Conservation (phyloP, 192 early-diverging fungal species). For the Allomyces arbusculus region DNA sequence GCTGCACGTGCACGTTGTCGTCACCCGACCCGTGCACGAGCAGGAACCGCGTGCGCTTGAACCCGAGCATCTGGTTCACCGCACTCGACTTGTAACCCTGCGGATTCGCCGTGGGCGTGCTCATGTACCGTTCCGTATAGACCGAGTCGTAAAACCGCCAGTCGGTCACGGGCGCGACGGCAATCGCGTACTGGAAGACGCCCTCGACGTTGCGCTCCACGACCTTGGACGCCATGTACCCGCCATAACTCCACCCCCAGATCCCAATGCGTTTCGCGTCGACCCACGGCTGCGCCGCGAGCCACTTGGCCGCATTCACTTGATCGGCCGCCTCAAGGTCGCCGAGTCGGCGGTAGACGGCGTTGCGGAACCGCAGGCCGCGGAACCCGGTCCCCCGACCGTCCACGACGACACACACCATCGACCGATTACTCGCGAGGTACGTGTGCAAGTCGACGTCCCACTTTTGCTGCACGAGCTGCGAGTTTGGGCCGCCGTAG, state of each 20-base stretch:
- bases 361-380: slow-evolving; percentile 58
- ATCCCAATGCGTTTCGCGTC: slow-evolving; percentile 62
- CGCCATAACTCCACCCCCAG: slow-evolving; percentile 97
- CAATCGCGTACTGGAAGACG: slow-evolving; percentile 63
- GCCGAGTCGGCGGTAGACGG: slow-evolving; percentile 61
- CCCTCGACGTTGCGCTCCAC: slow-evolving; percentile 62
- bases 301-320: slow-evolving; percentile 55
- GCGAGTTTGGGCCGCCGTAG: slow-evolving; percentile 80
- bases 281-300: slow-evolving; percentile 45
- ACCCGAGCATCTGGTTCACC: slow-evolving; percentile 60
- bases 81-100: slow-evolving; percentile 59
- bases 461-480: slow-evolving; percentile 46
- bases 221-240: slow-evolving; percentile 62
- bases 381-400: slow-evolving; percentile 75
- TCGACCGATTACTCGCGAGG: slow-evolving; percentile 25
- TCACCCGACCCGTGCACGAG: slow-evolving; percentile 83
- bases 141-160: slow-evolving; percentile 77
- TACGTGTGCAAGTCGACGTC: slow-evolving; percentile 50
- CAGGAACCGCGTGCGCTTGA: slow-evolving; percentile 53
- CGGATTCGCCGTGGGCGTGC: slow-evolving; percentile 54
- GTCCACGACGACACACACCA: slow-evolving; percentile 32
- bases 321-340: slow-evolving; percentile 67
- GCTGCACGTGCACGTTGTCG: slow-evolving; percentile 26
- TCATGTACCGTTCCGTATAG: slow-evolving; percentile 96
- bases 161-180: slow-evolving; percentile 90